Evolutionary conservation across 257 asterid genomes (phyloP), one percentile per base, ranked within the genome.

Genomic region (Petunia axillaris): DNA sequence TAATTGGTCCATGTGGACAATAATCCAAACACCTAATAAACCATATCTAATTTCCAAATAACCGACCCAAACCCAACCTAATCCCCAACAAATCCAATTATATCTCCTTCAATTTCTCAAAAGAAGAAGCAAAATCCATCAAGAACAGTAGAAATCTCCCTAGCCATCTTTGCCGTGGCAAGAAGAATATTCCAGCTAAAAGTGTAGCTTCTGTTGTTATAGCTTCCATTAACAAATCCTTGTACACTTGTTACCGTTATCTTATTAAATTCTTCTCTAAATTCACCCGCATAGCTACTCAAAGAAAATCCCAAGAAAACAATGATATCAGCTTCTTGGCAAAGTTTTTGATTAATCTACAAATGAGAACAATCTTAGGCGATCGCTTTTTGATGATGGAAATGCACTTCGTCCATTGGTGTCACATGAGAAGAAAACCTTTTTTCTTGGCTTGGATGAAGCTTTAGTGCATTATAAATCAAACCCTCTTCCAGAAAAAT

Each of bases 391-490:
- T 82, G 36, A 41, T 11, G 91, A 84, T 0, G 82, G 68, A 10
- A 82, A 5, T 39, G 15, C 84, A 2, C 95, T 95, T 48, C 97
- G 95, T 0, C 97, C 93, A 0, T 10, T 81, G 38, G 40, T 53
- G 48, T 75, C 85, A 1, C 83, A 87, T 6, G 83, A 79, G 6
- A 88, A 85, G 70, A 91, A 83, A 76, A 95, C 98, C 0, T 70
- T 93, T 0, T 91, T 95, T 76, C 99, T 95, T 16, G 99, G 93
- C 71, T 81, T 95, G 73, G 99, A 95, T 68, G 99, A 95, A 63
- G 93, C 99, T 0, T 80, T 95, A 76, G 93, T 95, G 75, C 99
- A 95, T 81, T 92, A 97, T 25, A 87, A 86, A 2, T 86, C 91
- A 11, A 86, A 55, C 37, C 80, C 86, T 1, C 94, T 96, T 1